phyloP scores from a whole-genome alignment of 2,329 filamentous ascomycete species.

The Sporothrix pallida region DNA sequence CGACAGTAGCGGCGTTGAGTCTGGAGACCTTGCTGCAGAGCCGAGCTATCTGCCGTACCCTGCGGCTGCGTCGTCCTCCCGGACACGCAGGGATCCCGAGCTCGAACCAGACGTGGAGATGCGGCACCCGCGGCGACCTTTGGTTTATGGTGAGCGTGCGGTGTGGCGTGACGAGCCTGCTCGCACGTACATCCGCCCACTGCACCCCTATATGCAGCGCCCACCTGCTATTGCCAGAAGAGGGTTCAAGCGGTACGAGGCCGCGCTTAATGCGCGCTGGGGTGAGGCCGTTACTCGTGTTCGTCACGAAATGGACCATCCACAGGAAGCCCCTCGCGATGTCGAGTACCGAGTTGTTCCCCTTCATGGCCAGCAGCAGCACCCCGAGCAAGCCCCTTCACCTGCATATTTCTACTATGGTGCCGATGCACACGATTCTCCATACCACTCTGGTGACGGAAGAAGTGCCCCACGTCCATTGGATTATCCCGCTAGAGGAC shows the following conservation, averaged over 20 bases:
- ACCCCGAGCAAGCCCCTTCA: neutral
- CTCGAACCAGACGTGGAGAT: neutral
- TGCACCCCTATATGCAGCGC: neutral
- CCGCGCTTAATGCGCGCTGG: conserved; percentile 43
- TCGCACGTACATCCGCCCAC: neutral
- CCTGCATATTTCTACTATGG: neutral
- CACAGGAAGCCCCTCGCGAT: neutral
- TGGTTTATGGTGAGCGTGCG: neutral
- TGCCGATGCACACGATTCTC: neutral
- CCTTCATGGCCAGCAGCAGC: neutral
- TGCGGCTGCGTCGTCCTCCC: neutral
- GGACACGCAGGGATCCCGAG: neutral
- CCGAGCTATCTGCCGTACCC: neutral
- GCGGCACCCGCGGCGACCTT: neutral
- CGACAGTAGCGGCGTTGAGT: conserved; percentile 36
- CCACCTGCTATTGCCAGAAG: conserved; percentile 37
- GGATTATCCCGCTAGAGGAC: neutral
- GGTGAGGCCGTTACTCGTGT: conserved; percentile 44
- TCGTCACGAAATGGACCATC: conserved; percentile 32
- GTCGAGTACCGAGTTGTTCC: neutral
- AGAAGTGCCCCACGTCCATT: neutral
- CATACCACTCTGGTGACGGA: neutral
- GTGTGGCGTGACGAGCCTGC: conserved; percentile 7
- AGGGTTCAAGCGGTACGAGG: conserved; percentile 56
- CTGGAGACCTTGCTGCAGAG: conserved; percentile 30